Evolutionary conservation across 805 yeast species (phyloP).

Genomic region (Torulaspora microellipsoides): DNA sequence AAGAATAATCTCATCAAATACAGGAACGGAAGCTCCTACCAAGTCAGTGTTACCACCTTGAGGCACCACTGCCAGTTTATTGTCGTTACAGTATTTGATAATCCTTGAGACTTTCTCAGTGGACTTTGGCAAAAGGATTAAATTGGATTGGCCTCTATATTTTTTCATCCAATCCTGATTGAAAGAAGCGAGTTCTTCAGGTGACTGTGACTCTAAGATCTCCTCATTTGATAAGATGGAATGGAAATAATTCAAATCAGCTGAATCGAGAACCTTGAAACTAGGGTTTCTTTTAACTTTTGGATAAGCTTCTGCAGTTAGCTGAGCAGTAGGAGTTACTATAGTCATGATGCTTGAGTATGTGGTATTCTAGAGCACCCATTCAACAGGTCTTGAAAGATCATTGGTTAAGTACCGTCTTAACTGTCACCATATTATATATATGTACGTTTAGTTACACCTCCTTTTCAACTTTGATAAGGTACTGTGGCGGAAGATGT

Average conservation of each 20-base stretch:
- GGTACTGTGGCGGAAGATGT: neutral
- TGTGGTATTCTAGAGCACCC: neutral
- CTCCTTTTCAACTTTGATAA: neutral
- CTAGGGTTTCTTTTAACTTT: constrained; percentile 44
- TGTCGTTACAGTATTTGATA: constrained; percentile 66
- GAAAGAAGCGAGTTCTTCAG: constrained; percentile 15
- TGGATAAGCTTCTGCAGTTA: constrained; percentile 66
- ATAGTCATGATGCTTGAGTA: constrained; percentile 7
- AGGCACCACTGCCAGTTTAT: constrained; percentile 75
- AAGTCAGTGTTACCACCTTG: constrained; percentile 93
- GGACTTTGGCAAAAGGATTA: constrained; percentile 73
- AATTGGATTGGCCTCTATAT: constrained; percentile 69
- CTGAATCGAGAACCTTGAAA: constrained; percentile 47
- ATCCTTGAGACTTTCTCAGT: constrained; percentile 69
- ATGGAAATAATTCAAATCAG: constrained; percentile 55
- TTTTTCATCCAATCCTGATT: constrained; percentile 89
- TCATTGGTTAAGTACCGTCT: neutral
- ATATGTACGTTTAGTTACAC: neutral
- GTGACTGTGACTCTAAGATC: constrained; percentile 9
- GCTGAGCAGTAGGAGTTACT: constrained; percentile 16
- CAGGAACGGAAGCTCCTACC: constrained; percentile 84
- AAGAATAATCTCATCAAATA: constrained; percentile 76
- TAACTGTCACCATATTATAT: neutral
- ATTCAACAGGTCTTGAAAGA: neutral
- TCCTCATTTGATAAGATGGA: constrained; percentile 43